A percentile compares a stretch with the other conserved stretches of the same genome.
Evolutionary conservation across 768 basidiomycete species (phyloP).

Genomic region (Myochromella boudieri): DNA sequence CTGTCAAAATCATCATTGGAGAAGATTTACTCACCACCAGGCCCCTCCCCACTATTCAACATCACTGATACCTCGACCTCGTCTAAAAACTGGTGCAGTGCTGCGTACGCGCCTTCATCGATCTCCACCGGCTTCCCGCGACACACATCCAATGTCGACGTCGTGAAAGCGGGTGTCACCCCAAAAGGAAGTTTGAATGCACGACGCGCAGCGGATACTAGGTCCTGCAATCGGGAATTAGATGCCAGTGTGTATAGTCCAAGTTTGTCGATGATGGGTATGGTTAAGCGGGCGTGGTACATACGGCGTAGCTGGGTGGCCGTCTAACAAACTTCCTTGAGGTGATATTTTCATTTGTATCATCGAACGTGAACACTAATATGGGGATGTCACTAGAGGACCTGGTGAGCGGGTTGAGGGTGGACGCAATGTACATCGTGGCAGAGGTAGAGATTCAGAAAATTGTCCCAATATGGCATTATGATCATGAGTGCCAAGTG

Average conservation of each 20-base stretch:
- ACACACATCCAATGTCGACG: slow-evolving; percentile 29
- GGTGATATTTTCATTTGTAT: slow-evolving; percentile 5
- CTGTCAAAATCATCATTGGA: slow-evolving; percentile 5
- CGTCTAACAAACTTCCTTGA: slow-evolving; percentile 24
- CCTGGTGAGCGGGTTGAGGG: slow-evolving; percentile 17
- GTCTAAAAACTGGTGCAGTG: slow-evolving; percentile 25
- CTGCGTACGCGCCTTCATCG: slow-evolving; percentile 29
- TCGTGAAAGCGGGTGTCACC: slow-evolving; percentile 17
- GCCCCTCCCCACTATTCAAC: not conserved
- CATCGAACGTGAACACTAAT: slow-evolving; percentile 19
- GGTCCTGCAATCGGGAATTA: slow-evolving; percentile 21
- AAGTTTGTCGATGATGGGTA: not conserved
- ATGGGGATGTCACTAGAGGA: slow-evolving; percentile 24
- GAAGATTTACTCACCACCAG: not conserved
- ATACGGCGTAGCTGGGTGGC: slow-evolving; percentile 23
- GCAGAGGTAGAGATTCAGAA: no score
- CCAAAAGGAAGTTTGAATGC: slow-evolving; percentile 18
- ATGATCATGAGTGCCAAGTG: not conserved
- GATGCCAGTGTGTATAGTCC: no score
- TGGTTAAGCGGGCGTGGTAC: not conserved
- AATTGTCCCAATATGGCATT: no score
- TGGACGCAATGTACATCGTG: slow-evolving; percentile 22
- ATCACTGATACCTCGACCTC: slow-evolving; percentile 23
- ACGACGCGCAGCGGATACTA: slow-evolving; percentile 13
- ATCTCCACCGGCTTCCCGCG: slow-evolving; percentile 26